phyloP scores from a whole-genome alignment of 305 asterid species.

The Nicotiana rustica region DNA sequence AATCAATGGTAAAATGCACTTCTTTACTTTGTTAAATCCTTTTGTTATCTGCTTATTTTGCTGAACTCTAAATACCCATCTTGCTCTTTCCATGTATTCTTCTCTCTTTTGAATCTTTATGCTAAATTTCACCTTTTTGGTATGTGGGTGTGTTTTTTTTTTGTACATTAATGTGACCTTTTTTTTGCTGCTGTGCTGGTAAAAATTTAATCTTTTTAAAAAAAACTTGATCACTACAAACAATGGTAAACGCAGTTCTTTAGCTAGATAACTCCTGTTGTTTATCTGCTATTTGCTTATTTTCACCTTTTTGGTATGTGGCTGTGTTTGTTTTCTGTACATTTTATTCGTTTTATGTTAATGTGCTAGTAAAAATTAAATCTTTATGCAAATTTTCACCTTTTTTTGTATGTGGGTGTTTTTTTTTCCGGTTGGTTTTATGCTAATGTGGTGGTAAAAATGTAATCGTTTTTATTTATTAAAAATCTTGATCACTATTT shows the following conservation, averaged over 20 bases:
- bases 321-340: constrained; percentile 28
- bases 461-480: neutral
- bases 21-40: neutral
- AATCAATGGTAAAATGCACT: constrained; percentile 25
- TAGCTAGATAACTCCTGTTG: neutral
- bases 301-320: neutral
- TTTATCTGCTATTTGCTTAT: neutral
- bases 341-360: constrained; percentile 31
- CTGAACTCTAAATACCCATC: neutral
- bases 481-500: constrained; percentile 11
- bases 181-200: constrained; percentile 18
- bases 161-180: neutral
- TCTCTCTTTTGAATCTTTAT: neutral
- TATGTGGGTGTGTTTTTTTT: neutral
- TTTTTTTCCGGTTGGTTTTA: neutral
- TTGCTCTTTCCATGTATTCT: neutral
- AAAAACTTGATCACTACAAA: constrained; percentile 18
- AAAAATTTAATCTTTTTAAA: neutral
- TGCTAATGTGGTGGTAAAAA: constrained; percentile 17
- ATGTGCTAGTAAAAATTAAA: constrained; percentile 27
- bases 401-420: neutral
- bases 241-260: constrained; percentile 3
- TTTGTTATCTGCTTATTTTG: neutral
- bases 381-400: neutral
- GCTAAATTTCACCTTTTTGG: neutral